A percentile compares a stretch with the other conserved stretches of the same genome.
phyloP scores from a whole-genome alignment of 345 rosid genomes.

The Hypericum perforatum region DNA sequence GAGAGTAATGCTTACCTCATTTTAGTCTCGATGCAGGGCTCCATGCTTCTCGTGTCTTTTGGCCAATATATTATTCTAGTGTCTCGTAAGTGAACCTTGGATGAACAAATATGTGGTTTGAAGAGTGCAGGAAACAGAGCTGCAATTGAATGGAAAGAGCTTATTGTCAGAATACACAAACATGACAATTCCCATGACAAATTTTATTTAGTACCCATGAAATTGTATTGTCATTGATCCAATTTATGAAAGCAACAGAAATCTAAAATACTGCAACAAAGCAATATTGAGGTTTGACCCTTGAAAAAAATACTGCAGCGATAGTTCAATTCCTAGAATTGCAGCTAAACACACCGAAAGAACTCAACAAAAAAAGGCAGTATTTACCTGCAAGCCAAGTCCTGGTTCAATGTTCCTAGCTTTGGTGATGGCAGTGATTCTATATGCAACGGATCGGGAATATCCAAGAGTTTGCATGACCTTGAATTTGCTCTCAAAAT shows the following conservation, averaged over 20 bases:
- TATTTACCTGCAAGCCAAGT: slow-evolving; percentile 77
- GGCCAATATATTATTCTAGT: slow-evolving; percentile 82
- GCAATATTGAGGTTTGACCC: too few species aligned
- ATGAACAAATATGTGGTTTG: slow-evolving; percentile 84
- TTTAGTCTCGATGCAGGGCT: too few species aligned
- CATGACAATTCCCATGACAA: too few species aligned
- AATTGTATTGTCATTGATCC: too few species aligned
- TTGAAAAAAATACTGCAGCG: too few species aligned
- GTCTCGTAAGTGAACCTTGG: slow-evolving; percentile 88
- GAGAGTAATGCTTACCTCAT: too few species aligned
- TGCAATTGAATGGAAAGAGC: slow-evolving; percentile 23
- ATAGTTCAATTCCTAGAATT: too few species aligned
- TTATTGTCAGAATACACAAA: too few species aligned
- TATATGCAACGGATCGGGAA: slow-evolving; percentile 53
- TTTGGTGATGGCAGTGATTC: slow-evolving; percentile 79
- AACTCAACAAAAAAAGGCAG: neutral
- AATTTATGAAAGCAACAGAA: too few species aligned
- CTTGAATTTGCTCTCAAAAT: slow-evolving; percentile 71
- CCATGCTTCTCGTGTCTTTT: slow-evolving; percentile 30
- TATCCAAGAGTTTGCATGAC: slow-evolving; percentile 73
- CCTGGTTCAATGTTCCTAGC: slow-evolving; percentile 94
- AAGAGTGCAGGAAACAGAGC: slow-evolving; percentile 97
- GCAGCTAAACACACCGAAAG: neutral
- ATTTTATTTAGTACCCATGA: too few species aligned
- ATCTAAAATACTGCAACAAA: too few species aligned